These are phyloP conservation scores for Flaveria trinervia DNA, from an alignment of 129 eudicot genomes.

Conservation along the genomic window DNA sequence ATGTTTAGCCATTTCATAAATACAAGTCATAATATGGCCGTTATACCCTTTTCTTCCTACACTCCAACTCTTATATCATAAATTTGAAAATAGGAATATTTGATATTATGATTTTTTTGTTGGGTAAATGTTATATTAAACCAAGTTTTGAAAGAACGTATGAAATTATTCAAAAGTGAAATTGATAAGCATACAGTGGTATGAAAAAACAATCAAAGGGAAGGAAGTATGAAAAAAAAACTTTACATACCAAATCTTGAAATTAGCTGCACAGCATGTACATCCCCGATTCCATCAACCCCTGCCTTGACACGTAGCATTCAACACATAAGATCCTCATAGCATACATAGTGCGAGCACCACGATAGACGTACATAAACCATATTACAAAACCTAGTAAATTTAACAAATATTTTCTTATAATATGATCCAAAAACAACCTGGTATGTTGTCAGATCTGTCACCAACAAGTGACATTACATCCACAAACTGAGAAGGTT, in stretches of 20 bases:
- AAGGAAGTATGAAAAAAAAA: constrained; percentile 4
- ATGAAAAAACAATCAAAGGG: not conserved
- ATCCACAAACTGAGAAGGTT: constrained; percentile 92
- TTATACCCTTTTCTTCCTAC: not conserved
- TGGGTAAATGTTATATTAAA: not conserved
- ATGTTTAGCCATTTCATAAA: not conserved
- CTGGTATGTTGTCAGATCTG: constrained; percentile 95
- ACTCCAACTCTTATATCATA: not conserved
- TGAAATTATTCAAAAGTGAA: not conserved
- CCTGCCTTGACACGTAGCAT: constrained; percentile 48
- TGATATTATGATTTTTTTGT: not conserved
- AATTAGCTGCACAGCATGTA: constrained; percentile 78
- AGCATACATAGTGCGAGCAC: not conserved
- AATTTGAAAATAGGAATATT: not conserved
- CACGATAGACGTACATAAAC: constrained; percentile 7
- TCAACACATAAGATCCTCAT: not conserved
- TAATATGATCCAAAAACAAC: constrained; percentile 33
- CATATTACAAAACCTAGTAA: not conserved
- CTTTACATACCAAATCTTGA: constrained; percentile 63
- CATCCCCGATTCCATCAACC: constrained; percentile 90
- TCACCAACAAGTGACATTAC: constrained; percentile 92
- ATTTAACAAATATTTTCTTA: not conserved
- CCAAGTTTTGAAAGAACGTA: not conserved
- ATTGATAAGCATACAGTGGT: constrained; percentile 5
- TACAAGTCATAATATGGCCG: not conserved